Percentiles rank a stretch among this genome's conserved stretches.
These are phyloP conservation scores for Paracoccidioides lutzii DNA, from an alignment of 2,329 filamentous ascomycete species.

Conservation along the genomic window DNA sequence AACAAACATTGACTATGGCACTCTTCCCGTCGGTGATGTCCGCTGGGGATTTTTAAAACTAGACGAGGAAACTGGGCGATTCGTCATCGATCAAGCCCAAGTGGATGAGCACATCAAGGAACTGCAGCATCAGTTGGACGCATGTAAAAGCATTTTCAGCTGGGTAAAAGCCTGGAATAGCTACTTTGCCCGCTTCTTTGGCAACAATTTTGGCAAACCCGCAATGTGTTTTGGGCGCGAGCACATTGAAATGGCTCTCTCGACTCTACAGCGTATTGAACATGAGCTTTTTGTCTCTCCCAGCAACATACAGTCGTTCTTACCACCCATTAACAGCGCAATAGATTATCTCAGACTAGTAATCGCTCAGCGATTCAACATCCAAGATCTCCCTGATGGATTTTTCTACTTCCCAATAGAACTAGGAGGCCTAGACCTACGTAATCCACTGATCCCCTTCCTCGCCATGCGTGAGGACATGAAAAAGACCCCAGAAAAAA, in stretches of 20 bases:
- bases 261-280: conserved; percentile 42
- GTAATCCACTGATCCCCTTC: conserved; percentile 38
- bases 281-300: conserved; percentile 33
- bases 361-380: conserved; percentile 41
- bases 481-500: conserved; percentile 22
- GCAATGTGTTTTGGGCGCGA: conserved; percentile 42
- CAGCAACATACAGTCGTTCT: conserved; percentile 8
- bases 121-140: conserved; percentile 44
- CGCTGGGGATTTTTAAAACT: conserved; percentile 49
- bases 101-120: conserved; percentile 49
- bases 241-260: conserved; percentile 44
- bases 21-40: conserved; percentile 42
- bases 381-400: conserved; percentile 36
- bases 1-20: conserved; percentile 7
- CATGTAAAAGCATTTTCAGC: conserved; percentile 43
- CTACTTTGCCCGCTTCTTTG: conserved; percentile 45
- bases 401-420: conserved; percentile 42
- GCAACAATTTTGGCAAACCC: conserved; percentile 44
- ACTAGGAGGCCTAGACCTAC: conserved; percentile 38
- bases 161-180: conserved; percentile 50
- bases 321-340: conserved; percentile 30
- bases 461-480: conserved; percentile 35
- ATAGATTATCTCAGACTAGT: conserved; percentile 43
- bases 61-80: conserved; percentile 40
- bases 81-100: conserved; percentile 46